Evolutionary conservation across 495 filamentous ascomycete genomes (phyloP), one percentile per base, ranked within the genome.

Genomic region (Xylaria scruposa): DNA sequence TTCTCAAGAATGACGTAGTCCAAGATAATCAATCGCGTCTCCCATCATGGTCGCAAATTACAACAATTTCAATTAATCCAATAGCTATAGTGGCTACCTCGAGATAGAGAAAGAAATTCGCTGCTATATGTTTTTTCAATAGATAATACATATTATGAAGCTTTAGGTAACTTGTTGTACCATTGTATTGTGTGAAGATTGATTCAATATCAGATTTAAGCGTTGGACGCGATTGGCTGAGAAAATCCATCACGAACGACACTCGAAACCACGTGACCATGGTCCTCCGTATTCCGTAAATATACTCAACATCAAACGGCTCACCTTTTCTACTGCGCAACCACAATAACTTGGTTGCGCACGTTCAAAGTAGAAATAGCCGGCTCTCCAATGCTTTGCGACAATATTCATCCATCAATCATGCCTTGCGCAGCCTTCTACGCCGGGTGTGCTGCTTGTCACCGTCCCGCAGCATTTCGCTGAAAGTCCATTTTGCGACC

Each of bases 181-280:
- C 9, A 29, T 36, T 56, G 40, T 54, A 1, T n/a, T 54, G 29
- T 36, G 42, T 8, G 7, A 38, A 21, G 49, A 1, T 61, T 31
- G 42, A 36, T 4, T 33, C 26, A 6, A 49, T 38, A 3, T 8
- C 13, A 38, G 24, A 9, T 66, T 46, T 24, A 4, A 31, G n/a
- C 21, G 9, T 24, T 33, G 19, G 0, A 53, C 69, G 69, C 69
- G 69, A 56, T 44, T 29, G 47, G n/a, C 2, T 26, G 29, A 59
- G 51, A 47, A 33, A 36, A 12, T 46, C 26, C 12, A 60, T 71
- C 69, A 71, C 69, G 69, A 71, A 63, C 61, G 15, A n/a, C n/a
- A 66, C 69, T 49, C 69, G 69, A 71, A 59, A 65, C 36, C 69
- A 71, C 61, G 69, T 71, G 69, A 71, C 69, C 38, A 36, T 21